Evolutionary conservation across 192 early-diverging fungal species (phyloP).

Genomic region (Endogone sp.): DNA sequence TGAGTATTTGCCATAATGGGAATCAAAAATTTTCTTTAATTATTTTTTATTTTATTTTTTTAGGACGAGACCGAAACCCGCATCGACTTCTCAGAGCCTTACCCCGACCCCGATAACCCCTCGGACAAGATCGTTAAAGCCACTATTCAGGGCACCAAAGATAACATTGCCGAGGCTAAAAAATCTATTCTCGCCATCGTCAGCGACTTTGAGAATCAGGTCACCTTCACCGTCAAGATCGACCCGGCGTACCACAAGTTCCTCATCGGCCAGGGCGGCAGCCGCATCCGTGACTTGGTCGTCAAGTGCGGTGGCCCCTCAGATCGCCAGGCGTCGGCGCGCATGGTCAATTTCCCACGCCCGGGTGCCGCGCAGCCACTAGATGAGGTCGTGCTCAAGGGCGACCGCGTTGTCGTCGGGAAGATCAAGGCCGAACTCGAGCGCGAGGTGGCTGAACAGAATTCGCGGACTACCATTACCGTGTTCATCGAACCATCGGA

Average conservation of each 20-base stretch:
- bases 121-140: constrained; percentile 40
- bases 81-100: constrained; percentile 63
- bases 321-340: constrained; percentile 42
- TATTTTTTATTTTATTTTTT: too few species aligned
- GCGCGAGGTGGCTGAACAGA: constrained; percentile 45
- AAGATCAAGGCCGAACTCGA: constrained; percentile 41
- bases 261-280: constrained; percentile 64
- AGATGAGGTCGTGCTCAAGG: constrained; percentile 59
- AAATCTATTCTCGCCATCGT: constrained; percentile 55
- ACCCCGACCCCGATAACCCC: constrained; percentile 31
- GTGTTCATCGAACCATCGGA: constrained; percentile 70
- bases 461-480: constrained; percentile 50
- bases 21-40: too few species aligned
- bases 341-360: constrained; percentile 61
- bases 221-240: constrained; percentile 43
- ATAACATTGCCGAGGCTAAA: constrained; percentile 50
- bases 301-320: constrained; percentile 50
- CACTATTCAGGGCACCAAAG: constrained; percentile 49
- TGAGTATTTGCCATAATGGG: too few species aligned
- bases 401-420: constrained; percentile 56
- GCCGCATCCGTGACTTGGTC: constrained; percentile 60
- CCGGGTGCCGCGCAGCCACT: constrained; percentile 27
- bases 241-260: constrained; percentile 54
- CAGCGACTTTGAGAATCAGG: constrained; percentile 54
- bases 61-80: constrained; percentile 58